Conservation (phyloP, 2,329 filamentous ascomycete species). For the Peltaster fructicola region DNA sequence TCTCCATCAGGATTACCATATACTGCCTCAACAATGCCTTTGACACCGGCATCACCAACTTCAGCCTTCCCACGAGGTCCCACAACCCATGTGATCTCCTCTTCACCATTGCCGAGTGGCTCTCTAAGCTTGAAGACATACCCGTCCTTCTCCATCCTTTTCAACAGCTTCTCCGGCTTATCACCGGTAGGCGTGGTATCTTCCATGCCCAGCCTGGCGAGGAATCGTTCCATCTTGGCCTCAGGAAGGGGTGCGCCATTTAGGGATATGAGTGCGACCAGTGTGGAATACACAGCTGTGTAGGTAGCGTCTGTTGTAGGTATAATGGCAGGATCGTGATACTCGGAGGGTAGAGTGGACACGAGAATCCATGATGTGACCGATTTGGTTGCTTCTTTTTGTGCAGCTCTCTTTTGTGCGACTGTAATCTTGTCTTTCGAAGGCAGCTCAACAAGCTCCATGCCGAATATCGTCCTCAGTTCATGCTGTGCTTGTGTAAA, state of each 20-base stretch:
- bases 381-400: constrained; percentile 25
- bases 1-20: constrained; percentile 24
- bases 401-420: constrained; percentile 54
- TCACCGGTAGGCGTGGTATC: constrained; percentile 48
- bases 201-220: constrained; percentile 58
- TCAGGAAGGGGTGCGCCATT: constrained; percentile 56
- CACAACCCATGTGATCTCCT: constrained; percentile 63
- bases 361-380: constrained; percentile 52
- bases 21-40: constrained; percentile 45
- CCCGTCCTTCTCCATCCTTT: constrained; percentile 60
- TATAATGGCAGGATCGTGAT: constrained; percentile 47
- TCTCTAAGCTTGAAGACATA: constrained; percentile 67
- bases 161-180: constrained; percentile 57
- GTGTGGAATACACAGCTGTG: constrained; percentile 59
- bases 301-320: constrained; percentile 66
- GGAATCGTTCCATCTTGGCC: constrained; percentile 57
- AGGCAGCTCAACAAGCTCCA: constrained; percentile 77
- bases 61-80: constrained; percentile 76
- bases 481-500: constrained; percentile 61
- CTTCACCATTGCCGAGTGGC: constrained; percentile 45
- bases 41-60: constrained; percentile 59
- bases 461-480: constrained; percentile 62
- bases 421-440: constrained; percentile 64
- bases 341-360: constrained; percentile 50
- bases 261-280: constrained; percentile 61